phyloP scores from a whole-genome alignment of 1,284 basidiomycete species.

The Pseudozyma thailandica region DNA sequence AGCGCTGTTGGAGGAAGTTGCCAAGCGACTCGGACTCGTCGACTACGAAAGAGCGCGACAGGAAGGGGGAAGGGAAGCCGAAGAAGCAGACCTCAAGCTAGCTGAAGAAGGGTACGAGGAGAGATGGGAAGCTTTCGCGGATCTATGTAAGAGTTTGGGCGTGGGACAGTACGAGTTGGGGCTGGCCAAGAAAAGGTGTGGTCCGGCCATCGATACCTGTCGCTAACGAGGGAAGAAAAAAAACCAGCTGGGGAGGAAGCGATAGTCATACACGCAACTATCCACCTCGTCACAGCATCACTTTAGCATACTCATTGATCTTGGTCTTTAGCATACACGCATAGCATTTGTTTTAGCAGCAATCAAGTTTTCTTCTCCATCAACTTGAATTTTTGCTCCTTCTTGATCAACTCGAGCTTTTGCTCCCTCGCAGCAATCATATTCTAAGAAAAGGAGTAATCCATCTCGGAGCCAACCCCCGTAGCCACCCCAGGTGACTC shows the following conservation, averaged over 20 bases:
- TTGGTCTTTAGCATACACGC: too few species aligned
- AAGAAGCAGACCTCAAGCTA: slow-evolving; percentile 24
- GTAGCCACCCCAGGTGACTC: too few species aligned
- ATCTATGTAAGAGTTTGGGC: slow-evolving; percentile 20
- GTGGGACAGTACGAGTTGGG: slow-evolving; percentile 35
- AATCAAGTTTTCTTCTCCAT: too few species aligned
- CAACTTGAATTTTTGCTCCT: too few species aligned
- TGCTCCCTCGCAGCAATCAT: too few species aligned
- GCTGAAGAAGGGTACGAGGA: slow-evolving; percentile 39
- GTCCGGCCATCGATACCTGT: slow-evolving; percentile 41
- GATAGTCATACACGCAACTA: too few species aligned
- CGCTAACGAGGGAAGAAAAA: background rate
- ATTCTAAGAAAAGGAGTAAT: too few species aligned
- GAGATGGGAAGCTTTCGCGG: slow-evolving; percentile 27
- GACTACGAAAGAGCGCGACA: slow-evolving; percentile 25
- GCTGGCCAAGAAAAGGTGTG: slow-evolving; percentile 31
- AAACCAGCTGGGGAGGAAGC: background rate
- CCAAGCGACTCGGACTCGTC: slow-evolving; percentile 18
- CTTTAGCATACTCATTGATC: too few species aligned
- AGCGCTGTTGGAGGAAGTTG: slow-evolving; percentile 30
- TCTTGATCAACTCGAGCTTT: too few species aligned
- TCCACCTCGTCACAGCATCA: too few species aligned
- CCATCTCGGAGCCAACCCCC: too few species aligned
- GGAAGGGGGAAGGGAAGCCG: slow-evolving; percentile 16
- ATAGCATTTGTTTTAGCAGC: background rate